Evolutionary conservation across 345 rosid species (phyloP).

Genomic region (Moringa oleifera): DNA sequence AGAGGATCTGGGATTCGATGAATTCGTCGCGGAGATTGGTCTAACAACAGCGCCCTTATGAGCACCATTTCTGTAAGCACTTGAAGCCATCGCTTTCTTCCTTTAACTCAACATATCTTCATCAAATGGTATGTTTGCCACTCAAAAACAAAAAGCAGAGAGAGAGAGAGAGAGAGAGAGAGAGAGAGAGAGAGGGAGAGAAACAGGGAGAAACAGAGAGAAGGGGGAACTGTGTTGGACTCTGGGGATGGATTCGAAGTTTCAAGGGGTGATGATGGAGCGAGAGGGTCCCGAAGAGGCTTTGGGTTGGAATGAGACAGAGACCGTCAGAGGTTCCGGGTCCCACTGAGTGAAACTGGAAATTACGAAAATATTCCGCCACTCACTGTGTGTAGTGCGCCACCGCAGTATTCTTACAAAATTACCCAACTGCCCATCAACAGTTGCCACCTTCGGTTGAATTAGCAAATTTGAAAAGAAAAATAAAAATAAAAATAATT

Average conservation of each 20-base stretch:
- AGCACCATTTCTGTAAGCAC: constrained; percentile 49
- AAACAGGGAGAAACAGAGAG: too few relatives aligned
- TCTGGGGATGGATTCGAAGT: constrained; percentile 20
- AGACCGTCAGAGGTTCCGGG: constrained; percentile 15
- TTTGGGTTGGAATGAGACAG: constrained; percentile 19
- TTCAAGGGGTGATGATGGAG: constrained; percentile 20
- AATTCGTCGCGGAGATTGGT: constrained; percentile 30
- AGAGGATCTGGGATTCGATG: constrained; percentile 54
- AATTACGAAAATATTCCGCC: neutral
- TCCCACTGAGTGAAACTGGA: neutral
- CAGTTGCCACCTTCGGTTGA: too few relatives aligned
- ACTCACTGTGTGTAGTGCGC: too few relatives aligned
- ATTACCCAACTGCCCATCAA: constrained; percentile 11
- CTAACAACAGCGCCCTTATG: constrained; percentile 33
- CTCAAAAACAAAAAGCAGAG: neutral
- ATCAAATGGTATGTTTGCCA: neutral
- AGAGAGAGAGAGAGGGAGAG: neutral
- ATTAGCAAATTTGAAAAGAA: too few relatives aligned
- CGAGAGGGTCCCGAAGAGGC: constrained; percentile 16
- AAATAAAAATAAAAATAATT: too few relatives aligned
- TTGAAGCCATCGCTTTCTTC: constrained; percentile 44
- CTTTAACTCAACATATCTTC: neutral
- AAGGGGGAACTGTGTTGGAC: too few relatives aligned
- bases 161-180: neutral
- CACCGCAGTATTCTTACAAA: too few relatives aligned